phyloP scores from a whole-genome alignment of 73 alveolate genomes.

The Stentor coeruleus region DNA sequence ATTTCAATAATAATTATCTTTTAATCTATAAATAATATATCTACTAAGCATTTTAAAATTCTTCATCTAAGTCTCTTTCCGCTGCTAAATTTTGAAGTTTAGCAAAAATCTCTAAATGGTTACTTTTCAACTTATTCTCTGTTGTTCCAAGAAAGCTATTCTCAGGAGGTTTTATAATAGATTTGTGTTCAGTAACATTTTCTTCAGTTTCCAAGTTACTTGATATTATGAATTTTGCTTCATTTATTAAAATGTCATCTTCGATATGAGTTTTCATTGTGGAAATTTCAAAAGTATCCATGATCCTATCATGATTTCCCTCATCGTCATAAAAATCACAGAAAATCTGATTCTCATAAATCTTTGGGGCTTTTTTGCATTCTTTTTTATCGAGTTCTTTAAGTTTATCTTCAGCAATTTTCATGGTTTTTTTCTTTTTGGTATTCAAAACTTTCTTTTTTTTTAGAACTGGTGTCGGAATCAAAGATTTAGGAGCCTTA shows the following conservation, averaged over 20 bases:
- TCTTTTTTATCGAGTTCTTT: background rate
- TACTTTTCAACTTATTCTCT: background rate
- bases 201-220: background rate
- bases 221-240: background rate
- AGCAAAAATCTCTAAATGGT: background rate
- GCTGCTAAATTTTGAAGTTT: background rate
- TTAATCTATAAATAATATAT: too few relatives aligned
- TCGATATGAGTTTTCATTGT: background rate
- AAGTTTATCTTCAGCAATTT: background rate
- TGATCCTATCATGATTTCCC: conserved; percentile 19
- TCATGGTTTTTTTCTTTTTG: background rate
- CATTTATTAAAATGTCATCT: background rate
- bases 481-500: background rate
- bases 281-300: background rate
- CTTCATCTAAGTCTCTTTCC: background rate
- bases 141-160: background rate
- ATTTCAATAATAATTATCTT: too few relatives aligned
- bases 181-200: background rate
- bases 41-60: background rate
- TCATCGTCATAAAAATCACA: background rate
- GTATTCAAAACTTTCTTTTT: background rate
- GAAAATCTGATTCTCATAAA: conserved; percentile 12
- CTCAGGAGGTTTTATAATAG: background rate
- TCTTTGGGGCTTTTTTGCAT: background rate
- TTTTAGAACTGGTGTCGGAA: background rate